phyloP scores from a whole-genome alignment of 495 filamentous ascomycete genomes.

The Hyaloscypha hepaticicola region DNA sequence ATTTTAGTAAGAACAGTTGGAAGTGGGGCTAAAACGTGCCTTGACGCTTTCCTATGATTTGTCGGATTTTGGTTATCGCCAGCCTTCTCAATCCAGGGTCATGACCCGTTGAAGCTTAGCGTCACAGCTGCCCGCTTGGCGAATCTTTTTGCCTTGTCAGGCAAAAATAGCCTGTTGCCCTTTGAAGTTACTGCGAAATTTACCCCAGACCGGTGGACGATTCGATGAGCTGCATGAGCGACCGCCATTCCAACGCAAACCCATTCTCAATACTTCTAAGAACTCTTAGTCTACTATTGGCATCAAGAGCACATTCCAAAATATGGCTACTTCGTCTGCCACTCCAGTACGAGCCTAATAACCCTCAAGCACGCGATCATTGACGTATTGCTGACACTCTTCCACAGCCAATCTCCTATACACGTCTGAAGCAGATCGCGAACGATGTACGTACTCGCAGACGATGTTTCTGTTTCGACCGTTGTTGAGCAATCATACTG shows the following conservation, averaged over 20 bases:
- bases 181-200: background rate
- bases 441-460: conserved; percentile 59
- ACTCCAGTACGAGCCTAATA: conserved; percentile 21
- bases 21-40: conserved; percentile 11
- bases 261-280: background rate
- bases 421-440: conserved; percentile 79
- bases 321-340: conserved; percentile 28
- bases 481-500: conserved; percentile 28
- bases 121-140: background rate
- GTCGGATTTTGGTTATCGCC: background rate
- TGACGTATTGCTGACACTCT: conserved; percentile 16
- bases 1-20: background rate
- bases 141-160: background rate
- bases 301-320: background rate
- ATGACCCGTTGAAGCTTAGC: background rate
- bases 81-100: background rate
- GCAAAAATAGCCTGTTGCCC: background rate
- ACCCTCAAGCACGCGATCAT: background rate
- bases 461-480: background rate
- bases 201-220: background rate
- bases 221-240: background rate
- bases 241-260: background rate
- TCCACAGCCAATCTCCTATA: conserved; percentile 67
- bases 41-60: background rate
- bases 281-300: background rate